Percentiles rank a stretch among this genome's conserved stretches.
Conservation (phyloP, 176 grass and related monocot genomes). For the Raddia distichophylla region DNA sequence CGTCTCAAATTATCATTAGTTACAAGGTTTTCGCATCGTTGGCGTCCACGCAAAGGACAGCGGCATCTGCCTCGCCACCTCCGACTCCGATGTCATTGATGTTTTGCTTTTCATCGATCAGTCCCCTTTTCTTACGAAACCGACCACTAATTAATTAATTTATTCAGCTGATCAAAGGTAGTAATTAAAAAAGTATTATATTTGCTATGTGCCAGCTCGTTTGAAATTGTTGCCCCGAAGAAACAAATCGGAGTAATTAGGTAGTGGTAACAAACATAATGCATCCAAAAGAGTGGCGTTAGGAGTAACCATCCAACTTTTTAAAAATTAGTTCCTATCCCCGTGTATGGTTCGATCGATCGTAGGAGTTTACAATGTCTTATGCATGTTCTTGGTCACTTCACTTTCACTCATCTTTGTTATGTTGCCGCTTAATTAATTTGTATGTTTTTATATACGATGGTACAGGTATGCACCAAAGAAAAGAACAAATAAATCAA, state of each 20-base stretch:
- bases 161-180: background rate
- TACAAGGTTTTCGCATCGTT: constrained; percentile 1
- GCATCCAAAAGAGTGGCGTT: background rate
- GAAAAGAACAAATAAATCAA: background rate
- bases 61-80: background rate
- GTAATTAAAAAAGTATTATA: too few species aligned
- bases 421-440: background rate
- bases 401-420: background rate
- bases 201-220: too few species aligned
- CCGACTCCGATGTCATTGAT: background rate
- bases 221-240: background rate
- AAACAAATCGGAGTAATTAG: too few species aligned
- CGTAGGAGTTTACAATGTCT: background rate
- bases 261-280: background rate
- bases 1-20: background rate
- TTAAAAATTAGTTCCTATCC: background rate
- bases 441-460: background rate
- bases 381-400: background rate
- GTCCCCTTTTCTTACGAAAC: background rate
- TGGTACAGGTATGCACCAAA: background rate
- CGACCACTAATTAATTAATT: background rate
- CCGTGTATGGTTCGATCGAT: background rate
- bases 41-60: constrained; percentile 38
- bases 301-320: background rate
- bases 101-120: background rate